These are phyloP conservation scores for Paramecium caudatum DNA, from an alignment of 73 alveolate genomes.

Conservation along the genomic window DNA sequence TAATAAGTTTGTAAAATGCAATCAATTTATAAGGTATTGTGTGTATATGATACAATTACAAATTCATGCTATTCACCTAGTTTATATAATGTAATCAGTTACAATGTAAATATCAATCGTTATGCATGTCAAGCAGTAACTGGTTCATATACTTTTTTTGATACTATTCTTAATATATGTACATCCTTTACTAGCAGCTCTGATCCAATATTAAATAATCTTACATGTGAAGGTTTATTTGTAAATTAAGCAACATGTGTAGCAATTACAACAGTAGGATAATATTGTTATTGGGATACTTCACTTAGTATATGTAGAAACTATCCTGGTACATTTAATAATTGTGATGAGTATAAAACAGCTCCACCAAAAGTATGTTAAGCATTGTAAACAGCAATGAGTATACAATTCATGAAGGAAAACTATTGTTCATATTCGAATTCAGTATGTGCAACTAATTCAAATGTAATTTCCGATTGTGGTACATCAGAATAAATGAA, in stretches of 20 bases:
- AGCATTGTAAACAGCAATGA: neutral
- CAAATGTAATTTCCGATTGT: neutral
- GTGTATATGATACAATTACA: neutral
- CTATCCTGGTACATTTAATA: neutral
- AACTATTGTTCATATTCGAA: neutral
- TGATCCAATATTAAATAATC: neutral
- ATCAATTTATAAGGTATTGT: neutral
- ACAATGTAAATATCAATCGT: neutral
- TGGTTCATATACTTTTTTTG: neutral
- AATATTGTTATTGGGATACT: neutral
- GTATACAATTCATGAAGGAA: neutral
- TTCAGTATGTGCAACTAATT: neutral
- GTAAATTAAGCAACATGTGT: neutral
- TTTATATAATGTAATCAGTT: neutral
- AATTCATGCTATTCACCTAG: constrained; percentile 16
- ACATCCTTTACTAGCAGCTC: neutral
- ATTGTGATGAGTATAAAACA: neutral
- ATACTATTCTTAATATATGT: neutral
- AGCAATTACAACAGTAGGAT: neutral
- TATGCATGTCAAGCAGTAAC: neutral
- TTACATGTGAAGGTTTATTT: neutral
- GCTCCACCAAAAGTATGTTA: neutral
- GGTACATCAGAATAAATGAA: constrained; percentile 35
- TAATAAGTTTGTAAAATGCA: neutral
- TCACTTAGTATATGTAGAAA: neutral